Evolutionary conservation across 768 basidiomycete genomes (phyloP).

Genomic region (Tephrocybe sp.): DNA sequence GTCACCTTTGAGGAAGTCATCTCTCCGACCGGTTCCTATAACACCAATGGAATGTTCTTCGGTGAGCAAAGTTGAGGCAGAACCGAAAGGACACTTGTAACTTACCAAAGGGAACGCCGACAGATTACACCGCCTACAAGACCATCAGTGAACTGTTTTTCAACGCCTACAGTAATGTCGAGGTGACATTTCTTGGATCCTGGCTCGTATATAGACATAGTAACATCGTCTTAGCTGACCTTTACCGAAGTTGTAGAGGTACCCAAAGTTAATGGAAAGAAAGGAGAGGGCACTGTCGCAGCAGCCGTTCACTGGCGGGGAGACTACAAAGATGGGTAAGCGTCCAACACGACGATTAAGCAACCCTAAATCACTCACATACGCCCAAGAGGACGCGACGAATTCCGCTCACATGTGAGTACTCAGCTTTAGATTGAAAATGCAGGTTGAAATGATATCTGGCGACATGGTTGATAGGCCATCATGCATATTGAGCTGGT

Average conservation of each 20-base stretch:
- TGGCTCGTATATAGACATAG: background rate
- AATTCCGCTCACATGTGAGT: constrained; percentile 9
- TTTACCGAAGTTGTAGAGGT: constrained; percentile 3
- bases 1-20: constrained; percentile 8
- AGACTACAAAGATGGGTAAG: constrained; percentile 5
- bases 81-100: background rate
- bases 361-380: background rate
- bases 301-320: constrained; percentile 6
- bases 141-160: constrained; percentile 3
- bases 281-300: constrained; percentile 8
- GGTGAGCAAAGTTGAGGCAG: background rate
- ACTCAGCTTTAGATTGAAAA: too few species aligned
- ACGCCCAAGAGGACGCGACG: constrained; percentile 4
- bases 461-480: background rate
- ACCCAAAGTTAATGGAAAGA: constrained; percentile 3
- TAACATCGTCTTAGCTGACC: background rate
- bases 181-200: background rate
- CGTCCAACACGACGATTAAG: background rate
- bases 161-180: constrained; percentile 1
- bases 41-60: constrained; percentile 6
- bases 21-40: constrained; percentile 4
- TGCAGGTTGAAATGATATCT: too few species aligned
- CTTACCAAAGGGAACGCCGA: background rate
- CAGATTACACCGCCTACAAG: constrained; percentile 3
- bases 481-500: constrained; percentile 6